Percentiles rank a stretch among this genome's conserved stretches.
Evolutionary conservation across 371 early-diverging fungal genomes (phyloP).

Genomic region (Mortierella sp.): DNA sequence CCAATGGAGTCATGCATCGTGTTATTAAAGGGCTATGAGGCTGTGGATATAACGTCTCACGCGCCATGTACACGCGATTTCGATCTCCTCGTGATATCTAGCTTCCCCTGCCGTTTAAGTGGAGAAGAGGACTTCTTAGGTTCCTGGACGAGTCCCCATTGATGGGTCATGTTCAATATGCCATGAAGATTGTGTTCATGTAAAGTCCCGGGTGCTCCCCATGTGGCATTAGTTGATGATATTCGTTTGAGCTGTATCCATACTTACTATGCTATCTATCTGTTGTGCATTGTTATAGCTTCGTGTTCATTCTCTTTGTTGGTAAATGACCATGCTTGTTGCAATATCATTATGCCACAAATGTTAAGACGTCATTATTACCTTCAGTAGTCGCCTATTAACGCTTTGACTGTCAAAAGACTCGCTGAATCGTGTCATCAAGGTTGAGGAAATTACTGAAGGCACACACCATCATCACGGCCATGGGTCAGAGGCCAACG

Average conservation of each 20-base stretch:
- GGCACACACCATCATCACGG: slow-evolving; percentile 55
- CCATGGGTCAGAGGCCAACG: slow-evolving; percentile 61
- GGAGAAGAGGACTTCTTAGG: slow-evolving; percentile 67
- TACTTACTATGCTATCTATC: too few species aligned
- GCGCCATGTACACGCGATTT: background rate
- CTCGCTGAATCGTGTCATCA: slow-evolving; percentile 76
- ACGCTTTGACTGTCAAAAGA: slow-evolving; percentile 51
- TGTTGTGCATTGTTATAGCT: slow-evolving; percentile 48
- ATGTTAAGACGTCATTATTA: background rate
- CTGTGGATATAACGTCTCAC: background rate
- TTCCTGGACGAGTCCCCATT: slow-evolving; percentile 63
- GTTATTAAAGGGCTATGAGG: too few species aligned
- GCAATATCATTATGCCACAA: background rate
- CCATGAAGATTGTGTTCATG: slow-evolving; percentile 71
- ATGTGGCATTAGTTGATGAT: too few species aligned
- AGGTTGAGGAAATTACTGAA: slow-evolving; percentile 63
- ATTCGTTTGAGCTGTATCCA: too few species aligned
- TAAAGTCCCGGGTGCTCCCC: slow-evolving; percentile 53
- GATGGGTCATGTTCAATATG: slow-evolving; percentile 62
- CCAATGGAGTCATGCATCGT: too few species aligned
- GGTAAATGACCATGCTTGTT: slow-evolving; percentile 55
- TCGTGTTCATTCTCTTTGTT: slow-evolving; percentile 71
- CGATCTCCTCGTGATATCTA: slow-evolving; percentile 35
- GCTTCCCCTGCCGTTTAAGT: slow-evolving; percentile 70
- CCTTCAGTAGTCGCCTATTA: background rate